These are phyloP conservation scores for Diaporthe eres DNA, from an alignment of 2,329 filamentous ascomycete species.

Conservation along the genomic window DNA sequence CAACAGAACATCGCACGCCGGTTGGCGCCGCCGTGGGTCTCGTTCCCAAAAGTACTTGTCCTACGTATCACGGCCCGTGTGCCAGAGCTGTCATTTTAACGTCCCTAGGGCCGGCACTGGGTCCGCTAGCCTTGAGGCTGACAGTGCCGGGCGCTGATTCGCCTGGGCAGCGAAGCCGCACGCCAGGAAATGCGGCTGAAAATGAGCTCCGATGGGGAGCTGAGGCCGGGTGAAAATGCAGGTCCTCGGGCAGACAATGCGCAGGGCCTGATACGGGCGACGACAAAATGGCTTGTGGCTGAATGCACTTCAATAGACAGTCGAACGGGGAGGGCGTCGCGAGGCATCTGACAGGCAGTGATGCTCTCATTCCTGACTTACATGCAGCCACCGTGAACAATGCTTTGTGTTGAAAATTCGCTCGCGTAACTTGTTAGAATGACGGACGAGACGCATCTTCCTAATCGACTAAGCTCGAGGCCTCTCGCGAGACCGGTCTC, in stretches of 20 bases:
- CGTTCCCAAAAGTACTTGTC: neutral
- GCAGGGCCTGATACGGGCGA: neutral
- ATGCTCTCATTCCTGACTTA: neutral
- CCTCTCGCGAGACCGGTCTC: neutral
- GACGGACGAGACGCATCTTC: too few relatives aligned
- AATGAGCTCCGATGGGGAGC: neutral
- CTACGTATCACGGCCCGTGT: neutral
- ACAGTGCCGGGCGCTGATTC: constrained; percentile 19
- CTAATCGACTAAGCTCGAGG: neutral
- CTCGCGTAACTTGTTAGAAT: neutral
- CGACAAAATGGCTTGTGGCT: neutral
- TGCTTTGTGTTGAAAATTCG: neutral
- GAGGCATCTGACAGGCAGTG: neutral
- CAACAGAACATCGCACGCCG: neutral
- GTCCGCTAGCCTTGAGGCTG: constrained; percentile 6
- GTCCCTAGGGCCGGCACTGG: neutral
- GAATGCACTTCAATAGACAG: neutral
- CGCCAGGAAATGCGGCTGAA: constrained; percentile 31
- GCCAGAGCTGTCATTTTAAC: neutral
- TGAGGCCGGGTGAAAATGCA: neutral
- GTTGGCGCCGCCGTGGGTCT: neutral
- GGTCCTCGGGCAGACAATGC: neutral
- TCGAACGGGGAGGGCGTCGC: neutral
- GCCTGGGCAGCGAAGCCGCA: constrained; percentile 11
- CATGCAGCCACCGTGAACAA: neutral